These are phyloP conservation scores for Phyllosticta citribraziliensis DNA, from an alignment of 2,329 filamentous ascomycete species.

Conservation along the genomic window DNA sequence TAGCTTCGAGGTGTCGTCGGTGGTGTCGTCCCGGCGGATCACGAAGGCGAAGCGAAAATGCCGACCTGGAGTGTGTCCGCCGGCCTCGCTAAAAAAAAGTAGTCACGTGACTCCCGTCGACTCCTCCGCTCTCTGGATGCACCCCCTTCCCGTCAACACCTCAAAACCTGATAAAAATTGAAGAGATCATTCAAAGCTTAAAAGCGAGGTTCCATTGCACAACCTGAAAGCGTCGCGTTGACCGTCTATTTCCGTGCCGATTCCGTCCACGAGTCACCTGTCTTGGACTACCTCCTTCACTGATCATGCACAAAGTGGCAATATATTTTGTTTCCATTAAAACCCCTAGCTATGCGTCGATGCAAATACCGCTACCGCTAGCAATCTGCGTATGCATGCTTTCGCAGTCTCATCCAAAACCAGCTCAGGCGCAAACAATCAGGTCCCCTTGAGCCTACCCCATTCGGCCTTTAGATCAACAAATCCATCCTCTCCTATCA, in stretches of 20 bases:
- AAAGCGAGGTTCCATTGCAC: no score
- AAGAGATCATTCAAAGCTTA: no score
- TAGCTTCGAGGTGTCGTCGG: slow-evolving; percentile 12
- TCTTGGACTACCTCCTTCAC: no score
- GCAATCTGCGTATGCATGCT: neutral
- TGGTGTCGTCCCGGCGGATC: slow-evolving; percentile 10
- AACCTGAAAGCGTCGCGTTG: no score
- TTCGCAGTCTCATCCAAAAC: neutral
- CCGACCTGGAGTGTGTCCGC: neutral
- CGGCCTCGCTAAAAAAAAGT: no score
- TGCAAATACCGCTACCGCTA: neutral
- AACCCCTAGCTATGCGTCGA: neutral
- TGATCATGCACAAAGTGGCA: no score
- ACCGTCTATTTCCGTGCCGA: no score
- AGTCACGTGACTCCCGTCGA: no score
- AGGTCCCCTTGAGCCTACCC: slow-evolving; percentile 16
- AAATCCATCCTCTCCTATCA: slow-evolving; percentile 45
- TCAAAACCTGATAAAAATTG: no score
- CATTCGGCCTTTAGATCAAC: slow-evolving; percentile 43
- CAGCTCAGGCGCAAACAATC: neutral
- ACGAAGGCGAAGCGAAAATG: neutral
- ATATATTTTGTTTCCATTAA: neutral
- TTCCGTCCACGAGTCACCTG: no score
- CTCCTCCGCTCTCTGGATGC: no score
- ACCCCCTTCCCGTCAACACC: no score